Base-by-base conservation (phyloP, 192 early-diverging fungal genomes). In the Thoreauomyces humboldtii region DNA sequence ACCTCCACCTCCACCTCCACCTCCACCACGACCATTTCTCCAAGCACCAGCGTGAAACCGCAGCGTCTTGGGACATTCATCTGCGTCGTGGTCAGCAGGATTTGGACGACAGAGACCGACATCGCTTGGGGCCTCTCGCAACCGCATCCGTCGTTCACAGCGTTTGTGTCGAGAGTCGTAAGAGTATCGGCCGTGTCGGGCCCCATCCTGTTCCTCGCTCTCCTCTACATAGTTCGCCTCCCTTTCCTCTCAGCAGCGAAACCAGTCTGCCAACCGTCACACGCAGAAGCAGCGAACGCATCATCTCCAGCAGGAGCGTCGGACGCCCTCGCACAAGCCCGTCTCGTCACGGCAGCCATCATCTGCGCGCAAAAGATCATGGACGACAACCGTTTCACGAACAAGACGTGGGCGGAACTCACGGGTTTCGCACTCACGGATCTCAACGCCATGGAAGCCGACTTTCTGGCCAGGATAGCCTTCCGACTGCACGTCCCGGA, bases 281-380 rank as follows among this genome's bases (percentile, higher is more conserved):
- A 12, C 9, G 38, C 38, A 41, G 17, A 9, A 41, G 38, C 38
- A 17, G 38, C 38, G n/a, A n/a, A n/a, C n/a, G n/a, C 47, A 24
- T 19, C 47, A 24, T 50, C 47, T 7, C 9, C 27, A 32, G 52
- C 9, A 24, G 31, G 28, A 33, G 52, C 31, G 22, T 33, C 31
- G 27, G 27, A 55, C 27, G 35, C 61, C n/a, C 22, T 34, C 2
- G n/a, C 61, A 3, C 15, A 52, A 34, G 41, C 52, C 7, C 29
- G 65, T 12, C 61, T 71, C 32, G 42, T 64, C 32, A 53, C 61
- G 9, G 54, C 61, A 29, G 54, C 69, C 45, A 38, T 71, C 62
- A 65, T 72, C 48, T 58, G 65, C 21, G 61, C 63, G 24, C 61
- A 72, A 55, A 72, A 72, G 55, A 21, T 61, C 63, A 58, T 35